A percentile compares a stretch with the other conserved stretches of the same genome.
These are phyloP conservation scores for Penicillium sumatraense DNA, from an alignment of 2,329 filamentous ascomycete species.

Conservation along the genomic window DNA sequence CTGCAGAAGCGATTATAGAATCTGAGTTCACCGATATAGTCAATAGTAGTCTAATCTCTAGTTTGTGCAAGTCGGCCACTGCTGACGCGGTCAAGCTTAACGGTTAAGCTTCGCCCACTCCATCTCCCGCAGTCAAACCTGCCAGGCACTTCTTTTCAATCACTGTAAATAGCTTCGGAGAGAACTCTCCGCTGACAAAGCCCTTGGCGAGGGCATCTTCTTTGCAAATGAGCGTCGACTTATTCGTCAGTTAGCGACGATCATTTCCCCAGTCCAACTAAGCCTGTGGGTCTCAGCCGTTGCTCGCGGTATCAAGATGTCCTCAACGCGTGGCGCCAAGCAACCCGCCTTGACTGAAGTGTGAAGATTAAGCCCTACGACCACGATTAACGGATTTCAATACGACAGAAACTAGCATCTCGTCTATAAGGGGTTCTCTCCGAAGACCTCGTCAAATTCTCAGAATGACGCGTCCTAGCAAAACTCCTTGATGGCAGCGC, in stretches of 20 bases:
- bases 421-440: not conserved
- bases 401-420: not conserved
- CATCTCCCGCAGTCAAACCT: not conserved
- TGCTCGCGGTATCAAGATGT: not conserved
- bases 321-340: conserved; percentile 1
- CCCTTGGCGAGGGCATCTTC: not conserved
- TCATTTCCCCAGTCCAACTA: not conserved
- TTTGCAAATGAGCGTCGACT: not conserved
- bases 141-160: not conserved
- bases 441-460: not conserved
- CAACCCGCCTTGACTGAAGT: not conserved
- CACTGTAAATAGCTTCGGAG: not conserved
- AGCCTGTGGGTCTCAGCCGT: not conserved
- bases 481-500: not conserved
- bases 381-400: not conserved
- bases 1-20: too few relatives aligned
- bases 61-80: too few relatives aligned
- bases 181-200: not conserved
- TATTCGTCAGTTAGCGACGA: not conserved
- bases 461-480: conserved; percentile 1
- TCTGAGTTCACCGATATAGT: too few relatives aligned
- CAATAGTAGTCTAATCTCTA: too few relatives aligned
- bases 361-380: not conserved
- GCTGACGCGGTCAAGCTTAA: not conserved
- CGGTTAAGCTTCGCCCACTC: not conserved